These are phyloP conservation scores for Phytophthora litchii DNA, from an alignment of 352 stramenopile species.

Conservation along the genomic window DNA sequence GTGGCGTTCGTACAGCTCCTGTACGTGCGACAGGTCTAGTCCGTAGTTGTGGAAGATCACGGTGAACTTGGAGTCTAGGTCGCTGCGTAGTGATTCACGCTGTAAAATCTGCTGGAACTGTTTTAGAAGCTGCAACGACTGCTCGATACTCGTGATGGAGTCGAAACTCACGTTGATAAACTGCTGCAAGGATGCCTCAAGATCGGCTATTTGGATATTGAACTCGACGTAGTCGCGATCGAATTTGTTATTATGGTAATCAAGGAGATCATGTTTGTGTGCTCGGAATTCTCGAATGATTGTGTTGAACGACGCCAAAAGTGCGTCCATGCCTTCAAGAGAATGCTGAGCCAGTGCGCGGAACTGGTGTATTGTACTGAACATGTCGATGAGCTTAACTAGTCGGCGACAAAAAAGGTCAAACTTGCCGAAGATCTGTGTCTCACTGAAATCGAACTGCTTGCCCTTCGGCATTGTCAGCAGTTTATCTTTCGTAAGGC, in stretches of 20 bases:
- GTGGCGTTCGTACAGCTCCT: conserved; percentile 87
- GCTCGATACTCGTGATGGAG: conserved; percentile 89
- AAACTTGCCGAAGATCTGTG: conserved; percentile 92
- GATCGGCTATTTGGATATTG: conserved; percentile 91
- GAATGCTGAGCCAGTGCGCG: conserved; percentile 86
- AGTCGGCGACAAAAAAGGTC: conserved; percentile 90
- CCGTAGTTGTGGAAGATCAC: conserved; percentile 94
- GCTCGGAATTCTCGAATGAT: conserved; percentile 83
- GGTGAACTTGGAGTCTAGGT: conserved; percentile 91
- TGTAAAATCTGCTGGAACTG: conserved; percentile 91
- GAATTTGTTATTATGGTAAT: conserved; percentile 92
- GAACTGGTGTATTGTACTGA: conserved; percentile 93
- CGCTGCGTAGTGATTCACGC: conserved; percentile 76
- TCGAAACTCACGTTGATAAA: conserved; percentile 93
- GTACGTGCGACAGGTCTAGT: conserved; percentile 82
- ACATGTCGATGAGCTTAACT: conserved; percentile 93
- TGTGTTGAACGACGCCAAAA: conserved; percentile 80
- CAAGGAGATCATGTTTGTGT: conserved; percentile 87
- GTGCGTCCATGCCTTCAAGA: conserved; percentile 90
- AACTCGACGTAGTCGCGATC: conserved; percentile 95
- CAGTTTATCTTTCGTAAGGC: conserved; percentile 88
- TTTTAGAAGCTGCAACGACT: conserved; percentile 84
- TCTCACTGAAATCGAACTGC: conserved; percentile 92
- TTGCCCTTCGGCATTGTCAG: conserved; percentile 90
- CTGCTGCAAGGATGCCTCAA: conserved; percentile 87